Base-by-base conservation (phyloP, 805 yeast species). In the Wickerhamia fluorescens region DNA sequence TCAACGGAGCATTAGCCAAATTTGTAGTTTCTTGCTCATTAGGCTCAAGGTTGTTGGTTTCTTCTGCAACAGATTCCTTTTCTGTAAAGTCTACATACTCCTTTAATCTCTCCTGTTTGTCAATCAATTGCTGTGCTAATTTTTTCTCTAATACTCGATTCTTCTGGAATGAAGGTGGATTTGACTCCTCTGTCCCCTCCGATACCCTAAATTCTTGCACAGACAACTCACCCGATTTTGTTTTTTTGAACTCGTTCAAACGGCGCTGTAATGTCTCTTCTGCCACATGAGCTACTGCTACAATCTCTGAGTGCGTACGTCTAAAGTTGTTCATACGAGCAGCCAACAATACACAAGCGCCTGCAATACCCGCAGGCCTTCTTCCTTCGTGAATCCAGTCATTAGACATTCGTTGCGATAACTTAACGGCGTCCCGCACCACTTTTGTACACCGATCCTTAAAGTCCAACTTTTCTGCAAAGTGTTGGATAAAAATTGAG, bases 311-410 rank as follows among this genome's bases (percentile, higher is more conserved):
- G 52, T 89, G 95, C 3, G 94, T 79, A 47, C 97, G 69, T 48
- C 96, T 71, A 51, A 83, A 78, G 49, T 88, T 88, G 57, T 92
- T 92, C 97, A 92, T 94, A 56, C 98, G 71, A 2, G 96, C 92
- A 0, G 99, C 98, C 28, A 92, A 59, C 25, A 94, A 52, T 2
- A 92, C 66, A 56, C 96, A 87, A 0, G 98, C 98, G 14, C 97
- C 99, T 0, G 98, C 98, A 30, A 92, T 75, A 45, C 99, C 98
- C 0, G 98, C 97, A 0, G 99, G 98, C 38, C 97, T 69, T 49
- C 99, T 72, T 15, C 99, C 99, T 56, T 86, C 94, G 51, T 79
- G 84, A 42, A 92, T 82, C 96, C 97, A 92, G 48, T 92, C 97
- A 24, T 76, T 73, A 9, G 88, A 69, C 99, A 92, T 92, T 41